Conservation (phyloP, 2,329 filamentous ascomycete species). For the Apiospora rasikravindrae region DNA sequence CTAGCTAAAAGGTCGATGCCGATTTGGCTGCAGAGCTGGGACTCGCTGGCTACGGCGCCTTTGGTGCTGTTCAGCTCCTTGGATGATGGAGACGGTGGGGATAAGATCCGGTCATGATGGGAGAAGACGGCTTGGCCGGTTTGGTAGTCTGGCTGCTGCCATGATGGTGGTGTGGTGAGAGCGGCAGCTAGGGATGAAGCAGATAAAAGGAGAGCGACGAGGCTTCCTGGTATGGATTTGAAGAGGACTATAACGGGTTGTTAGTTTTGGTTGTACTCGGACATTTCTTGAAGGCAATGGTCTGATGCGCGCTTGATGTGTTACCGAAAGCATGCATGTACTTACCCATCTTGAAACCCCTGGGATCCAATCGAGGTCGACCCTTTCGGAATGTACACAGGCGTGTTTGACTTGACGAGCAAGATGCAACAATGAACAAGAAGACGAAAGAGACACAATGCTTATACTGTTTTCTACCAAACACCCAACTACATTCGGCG, state of each 20-base stretch:
- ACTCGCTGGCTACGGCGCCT: slow-evolving; percentile 40
- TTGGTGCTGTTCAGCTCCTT: slow-evolving; percentile 17
- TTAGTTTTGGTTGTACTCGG: neutral
- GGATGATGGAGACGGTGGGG: slow-evolving; percentile 14
- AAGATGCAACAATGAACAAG: neutral
- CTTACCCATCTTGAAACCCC: neutral
- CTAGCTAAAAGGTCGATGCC: slow-evolving; percentile 38
- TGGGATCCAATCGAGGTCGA: neutral
- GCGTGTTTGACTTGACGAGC: neutral
- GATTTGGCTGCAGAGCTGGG: slow-evolving; percentile 39
- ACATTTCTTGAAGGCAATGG: neutral
- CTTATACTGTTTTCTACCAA: neutral
- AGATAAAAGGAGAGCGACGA: slow-evolving; percentile 17
- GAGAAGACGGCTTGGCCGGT: neutral
- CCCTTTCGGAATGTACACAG: neutral
- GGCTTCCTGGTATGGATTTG: neutral
- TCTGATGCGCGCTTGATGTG: neutral
- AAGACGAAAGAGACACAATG: neutral
- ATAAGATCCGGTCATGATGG: neutral
- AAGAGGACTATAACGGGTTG: neutral
- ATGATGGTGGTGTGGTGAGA: neutral
- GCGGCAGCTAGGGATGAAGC: neutral
- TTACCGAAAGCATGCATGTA: neutral
- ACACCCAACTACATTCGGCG: neutral
- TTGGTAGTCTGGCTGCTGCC: neutral